These are phyloP conservation scores for Trichoderma breve DNA, from an alignment of 2,329 filamentous ascomycete species.

Conservation along the genomic window DNA sequence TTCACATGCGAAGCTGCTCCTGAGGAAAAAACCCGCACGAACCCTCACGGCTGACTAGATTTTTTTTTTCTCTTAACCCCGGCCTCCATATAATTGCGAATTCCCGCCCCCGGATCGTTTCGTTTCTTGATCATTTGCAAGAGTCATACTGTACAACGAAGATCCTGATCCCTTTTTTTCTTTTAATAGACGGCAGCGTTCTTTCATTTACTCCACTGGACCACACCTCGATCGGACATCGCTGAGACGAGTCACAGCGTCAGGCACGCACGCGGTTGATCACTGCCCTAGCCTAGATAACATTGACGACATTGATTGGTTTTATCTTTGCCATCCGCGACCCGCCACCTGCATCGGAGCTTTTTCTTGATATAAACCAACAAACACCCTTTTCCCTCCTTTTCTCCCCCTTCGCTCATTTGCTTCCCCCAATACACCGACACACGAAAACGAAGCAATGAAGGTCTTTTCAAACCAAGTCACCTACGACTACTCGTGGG, in stretches of 20 bases:
- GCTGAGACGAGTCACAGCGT: conserved; percentile 1
- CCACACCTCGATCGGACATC: not conserved
- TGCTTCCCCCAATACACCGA: not conserved
- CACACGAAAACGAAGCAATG: conserved; percentile 54
- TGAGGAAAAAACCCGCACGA: conserved; percentile 7
- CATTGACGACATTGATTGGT: conserved; percentile 16
- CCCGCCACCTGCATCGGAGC: conserved; percentile 20
- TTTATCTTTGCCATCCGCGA: conserved; percentile 19
- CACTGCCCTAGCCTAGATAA: conserved; percentile 14
- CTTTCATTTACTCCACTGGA: not conserved
- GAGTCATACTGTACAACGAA: not conserved
- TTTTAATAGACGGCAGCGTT: not conserved
- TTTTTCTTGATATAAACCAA: conserved; percentile 13
- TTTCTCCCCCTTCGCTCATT: not conserved
- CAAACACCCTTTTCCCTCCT: not conserved
- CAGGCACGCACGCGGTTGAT: conserved; percentile 17
- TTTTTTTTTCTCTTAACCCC: not conserved
- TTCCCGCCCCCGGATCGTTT: not conserved
- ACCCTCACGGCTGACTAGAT: not conserved
- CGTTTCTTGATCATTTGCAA: not conserved
- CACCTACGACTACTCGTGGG: conserved; percentile 97
- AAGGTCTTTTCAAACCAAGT: conserved; percentile 91
- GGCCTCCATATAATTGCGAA: conserved; percentile 3
- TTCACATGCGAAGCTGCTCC: conserved; percentile 5
- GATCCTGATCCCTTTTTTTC: not conserved